Percentiles rank a stretch among this genome's conserved stretches.
These are phyloP conservation scores for Debaryomyces coudertii DNA, from an alignment of 1,139 yeast genomes.

Conservation along the genomic window DNA sequence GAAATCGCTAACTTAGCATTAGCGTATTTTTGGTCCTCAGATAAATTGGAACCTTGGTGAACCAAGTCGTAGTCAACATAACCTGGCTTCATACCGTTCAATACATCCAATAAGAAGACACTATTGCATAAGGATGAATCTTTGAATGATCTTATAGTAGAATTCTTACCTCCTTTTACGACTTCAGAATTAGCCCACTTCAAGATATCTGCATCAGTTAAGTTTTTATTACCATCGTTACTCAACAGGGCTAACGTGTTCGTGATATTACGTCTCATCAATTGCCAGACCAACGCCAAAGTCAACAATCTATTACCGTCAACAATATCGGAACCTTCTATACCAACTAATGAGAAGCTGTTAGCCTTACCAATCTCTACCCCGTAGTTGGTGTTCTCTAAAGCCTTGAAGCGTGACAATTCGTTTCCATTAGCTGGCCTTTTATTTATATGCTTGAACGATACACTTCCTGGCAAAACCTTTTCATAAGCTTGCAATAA, in stretches of 20 bases:
- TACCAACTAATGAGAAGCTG: conserved; percentile 92
- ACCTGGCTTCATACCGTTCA: conserved; percentile 94
- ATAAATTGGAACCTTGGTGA: conserved; percentile 61
- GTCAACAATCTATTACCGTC: conserved; percentile 92
- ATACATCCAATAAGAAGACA: conserved; percentile 82
- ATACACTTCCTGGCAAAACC: conserved; percentile 91
- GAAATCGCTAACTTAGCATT: conserved; percentile 97
- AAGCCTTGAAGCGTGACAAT: conserved; percentile 86
- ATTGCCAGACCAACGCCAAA: conserved; percentile 97
- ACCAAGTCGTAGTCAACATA: conserved; percentile 96
- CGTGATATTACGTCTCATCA: conserved; percentile 94
- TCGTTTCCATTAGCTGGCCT: conserved; percentile 73
- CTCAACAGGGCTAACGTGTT: conserved; percentile 75
- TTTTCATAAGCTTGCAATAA: conserved; percentile 92
- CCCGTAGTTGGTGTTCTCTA: conserved; percentile 94
- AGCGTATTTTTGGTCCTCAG: conserved; percentile 84
- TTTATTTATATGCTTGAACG: conserved; percentile 79
- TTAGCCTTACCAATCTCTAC: conserved; percentile 94
- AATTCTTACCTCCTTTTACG: conserved; percentile 75
- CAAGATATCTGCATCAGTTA: conserved; percentile 83
- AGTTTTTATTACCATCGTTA: conserved; percentile 61
- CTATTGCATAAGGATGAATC: conserved; percentile 78
- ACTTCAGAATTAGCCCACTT: conserved; percentile 93
- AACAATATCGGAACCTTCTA: conserved; percentile 96
- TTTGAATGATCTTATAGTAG: conserved; percentile 77